phyloP scores from a whole-genome alignment of 1,139 yeast species.

The Pichia sp. region DNA sequence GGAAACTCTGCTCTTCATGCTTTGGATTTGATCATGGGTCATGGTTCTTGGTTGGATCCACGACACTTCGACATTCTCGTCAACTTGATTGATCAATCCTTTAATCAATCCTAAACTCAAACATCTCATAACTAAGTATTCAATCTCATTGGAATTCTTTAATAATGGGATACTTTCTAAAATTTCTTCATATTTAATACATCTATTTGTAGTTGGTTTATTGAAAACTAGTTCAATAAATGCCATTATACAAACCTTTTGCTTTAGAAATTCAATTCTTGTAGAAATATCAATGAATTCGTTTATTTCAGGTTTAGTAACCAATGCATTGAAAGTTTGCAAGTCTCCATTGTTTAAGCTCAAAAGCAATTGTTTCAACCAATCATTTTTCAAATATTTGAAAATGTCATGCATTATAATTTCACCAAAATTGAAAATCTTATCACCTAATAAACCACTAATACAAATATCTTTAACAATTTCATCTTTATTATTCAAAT shows the following conservation, averaged over 20 bases:
- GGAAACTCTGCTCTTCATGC: conserved; percentile 66
- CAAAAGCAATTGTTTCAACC: conserved; percentile 69
- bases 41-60: conserved; percentile 97
- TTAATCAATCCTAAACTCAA: conserved; percentile 73
- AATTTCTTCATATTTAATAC: conserved; percentile 66
- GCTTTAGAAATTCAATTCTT: conserved; percentile 66
- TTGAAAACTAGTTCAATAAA: conserved; percentile 80
- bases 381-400: conserved; percentile 45
- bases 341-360: conserved; percentile 78
- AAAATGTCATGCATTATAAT: conserved; percentile 84
- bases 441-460: conserved; percentile 86
- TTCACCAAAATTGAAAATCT: conserved; percentile 93
- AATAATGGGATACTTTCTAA: conserved; percentile 65
- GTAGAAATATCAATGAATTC: conserved; percentile 54
- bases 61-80: conserved; percentile 66
- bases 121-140: conserved; percentile 86
- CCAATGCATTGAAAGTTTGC: conserved; percentile 43
- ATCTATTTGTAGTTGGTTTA: conserved; percentile 69
- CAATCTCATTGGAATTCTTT: conserved; percentile 63
- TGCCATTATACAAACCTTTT: conserved; percentile 89
- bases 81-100: conserved; percentile 86
- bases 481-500: conserved; percentile 46
- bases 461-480: conserved; percentile 79
- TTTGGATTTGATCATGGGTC: conserved; percentile 69
- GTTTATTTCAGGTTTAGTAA: conserved; percentile 26